A percentile compares a stretch with the other conserved stretches of the same genome.
These are phyloP conservation scores for Rutstroemia sydowiana DNA, from an alignment of 2,329 filamentous ascomycete species.

Conservation along the genomic window DNA sequence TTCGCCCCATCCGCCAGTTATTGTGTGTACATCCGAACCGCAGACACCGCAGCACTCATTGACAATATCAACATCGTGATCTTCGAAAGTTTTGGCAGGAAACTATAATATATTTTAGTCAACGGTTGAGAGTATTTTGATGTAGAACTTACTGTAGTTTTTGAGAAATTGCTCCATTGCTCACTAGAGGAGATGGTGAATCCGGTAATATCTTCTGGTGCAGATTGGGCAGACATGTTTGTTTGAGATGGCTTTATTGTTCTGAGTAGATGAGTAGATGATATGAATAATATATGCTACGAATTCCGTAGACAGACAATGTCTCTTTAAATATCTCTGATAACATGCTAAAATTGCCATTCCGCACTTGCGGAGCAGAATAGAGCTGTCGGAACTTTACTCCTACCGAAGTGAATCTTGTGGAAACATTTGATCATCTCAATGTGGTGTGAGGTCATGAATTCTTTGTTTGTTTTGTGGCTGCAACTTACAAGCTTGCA, in stretches of 20 bases:
- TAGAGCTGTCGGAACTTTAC: too few relatives aligned
- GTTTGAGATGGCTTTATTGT: background rate
- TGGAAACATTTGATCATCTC: too few relatives aligned
- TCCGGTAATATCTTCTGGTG: constrained; percentile 50
- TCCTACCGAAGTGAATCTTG: too few relatives aligned
- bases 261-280: background rate
- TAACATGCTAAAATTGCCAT: too few relatives aligned
- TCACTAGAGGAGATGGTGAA: constrained; percentile 42
- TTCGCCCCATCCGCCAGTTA: constrained; percentile 23
- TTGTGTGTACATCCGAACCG: constrained; percentile 29
- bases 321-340: too few relatives aligned
- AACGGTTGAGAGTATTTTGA: background rate
- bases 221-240: constrained; percentile 1
- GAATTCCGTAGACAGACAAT: too few relatives aligned
- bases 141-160: constrained; percentile 16
- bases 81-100: constrained; percentile 64
- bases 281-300: too few relatives aligned
- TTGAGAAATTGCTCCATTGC: constrained; percentile 23
- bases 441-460: too few relatives aligned
- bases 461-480: too few relatives aligned
- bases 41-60: constrained; percentile 54
- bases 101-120: background rate
- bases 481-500: too few relatives aligned
- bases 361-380: too few relatives aligned
- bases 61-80: constrained; percentile 81